Percentiles rank a stretch among this genome's conserved stretches.
Conservation (phyloP, 148 eudicot species). For the Rhododendron williamsianum region DNA sequence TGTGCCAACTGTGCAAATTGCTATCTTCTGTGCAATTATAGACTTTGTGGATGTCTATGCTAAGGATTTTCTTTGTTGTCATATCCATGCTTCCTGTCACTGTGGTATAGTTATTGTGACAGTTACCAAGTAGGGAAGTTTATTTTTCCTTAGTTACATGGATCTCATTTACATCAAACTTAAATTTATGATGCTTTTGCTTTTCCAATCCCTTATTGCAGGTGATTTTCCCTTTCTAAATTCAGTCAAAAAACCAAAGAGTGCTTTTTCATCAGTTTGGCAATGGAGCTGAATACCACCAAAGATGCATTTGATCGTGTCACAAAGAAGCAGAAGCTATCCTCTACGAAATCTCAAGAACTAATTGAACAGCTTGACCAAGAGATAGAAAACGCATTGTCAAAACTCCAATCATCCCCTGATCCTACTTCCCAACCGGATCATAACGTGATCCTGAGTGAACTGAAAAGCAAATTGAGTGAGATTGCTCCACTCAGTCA, state of each 20-base stretch:
- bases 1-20: neutral
- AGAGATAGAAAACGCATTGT: slow-evolving; percentile 59
- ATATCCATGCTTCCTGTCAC: neutral
- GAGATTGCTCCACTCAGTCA: slow-evolving; percentile 61
- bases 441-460: slow-evolving; percentile 43
- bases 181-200: neutral
- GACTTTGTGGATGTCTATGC: neutral
- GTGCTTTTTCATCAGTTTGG: neutral
- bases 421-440: slow-evolving; percentile 30
- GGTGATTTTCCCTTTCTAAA: neutral
- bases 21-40: neutral
- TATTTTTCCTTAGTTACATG: neutral
- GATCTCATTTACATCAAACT: neutral
- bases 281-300: slow-evolving; percentile 71
- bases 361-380: slow-evolving; percentile 46
- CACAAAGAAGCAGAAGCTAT: slow-evolving; percentile 73
- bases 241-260: neutral
- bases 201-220: neutral
- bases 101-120: neutral
- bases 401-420: slow-evolving; percentile 37
- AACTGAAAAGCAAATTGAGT: slow-evolving; percentile 59
- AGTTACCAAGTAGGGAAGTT: neutral
- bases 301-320: slow-evolving; percentile 81
- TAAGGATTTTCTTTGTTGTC: neutral
- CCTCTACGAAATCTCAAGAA: slow-evolving; percentile 56